Base-by-base conservation (phyloP, 1,284 basidiomycete genomes). In the Heterobasidion occidentale region DNA sequence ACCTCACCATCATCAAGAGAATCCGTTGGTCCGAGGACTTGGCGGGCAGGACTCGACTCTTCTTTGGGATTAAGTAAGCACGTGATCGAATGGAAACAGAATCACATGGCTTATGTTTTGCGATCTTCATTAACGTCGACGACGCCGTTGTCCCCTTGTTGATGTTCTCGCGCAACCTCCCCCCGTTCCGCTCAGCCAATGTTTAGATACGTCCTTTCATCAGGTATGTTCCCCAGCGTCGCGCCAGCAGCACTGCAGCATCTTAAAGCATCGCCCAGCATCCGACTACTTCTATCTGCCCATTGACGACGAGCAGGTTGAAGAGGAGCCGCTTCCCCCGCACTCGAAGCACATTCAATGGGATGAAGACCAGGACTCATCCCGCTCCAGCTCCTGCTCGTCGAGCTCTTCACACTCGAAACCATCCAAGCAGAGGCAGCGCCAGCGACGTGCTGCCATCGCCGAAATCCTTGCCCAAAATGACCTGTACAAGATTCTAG, bases 401-500 rank as follows among this genome's bases (percentile, higher is more conserved):
- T 57, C 65, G 36, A 53, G 62, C 15, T 54, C 62, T 9, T 59
- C 57, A 9, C 56, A 63, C 38, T 58, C 60, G 60, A 58, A 60
- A 64, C n/a, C 38, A 42, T 42, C n/a, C 38, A 42, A n/a, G 8
- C 38, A 42, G 8, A 5, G 38, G 38, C 67, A 68, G 65, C 64
- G 56, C 53, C 64, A 62, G 46, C 56, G 47, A 56, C 66, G 55
- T 46, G 52, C 59, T 9, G 71, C 75, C 14, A 77, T 88, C 36
- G 69, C 77, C 45, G 68, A 75, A 35, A 78, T 92, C 42, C 77
- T 90, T 49, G 65, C 74, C 35, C 65, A 73, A 50, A 78, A 77
- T 56, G 80, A 90, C 62, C 77, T 93, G 38, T 93, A 93, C 69
- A 72, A 77, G 51, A 83, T 93, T 36, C 78, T 94, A 7, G 89